These are phyloP conservation scores for Bimuria novae-zelandiae DNA, from an alignment of 2,329 filamentous ascomycete species.

Conservation along the genomic window DNA sequence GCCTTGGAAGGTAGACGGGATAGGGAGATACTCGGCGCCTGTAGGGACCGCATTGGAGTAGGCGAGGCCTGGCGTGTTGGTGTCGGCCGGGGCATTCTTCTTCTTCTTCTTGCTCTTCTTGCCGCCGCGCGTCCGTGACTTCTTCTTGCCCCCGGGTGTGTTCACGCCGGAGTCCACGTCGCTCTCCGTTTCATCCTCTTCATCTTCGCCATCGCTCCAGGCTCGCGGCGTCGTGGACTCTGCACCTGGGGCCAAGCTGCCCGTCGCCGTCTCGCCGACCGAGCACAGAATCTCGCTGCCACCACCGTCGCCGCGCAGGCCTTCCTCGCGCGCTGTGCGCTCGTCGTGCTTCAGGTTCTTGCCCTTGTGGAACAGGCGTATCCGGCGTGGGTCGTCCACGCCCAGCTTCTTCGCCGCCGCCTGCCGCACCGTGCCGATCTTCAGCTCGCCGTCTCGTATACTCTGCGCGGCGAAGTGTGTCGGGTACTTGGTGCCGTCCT, in stretches of 20 bases:
- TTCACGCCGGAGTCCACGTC: slow-evolving; percentile 35
- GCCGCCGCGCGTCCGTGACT: slow-evolving; percentile 36
- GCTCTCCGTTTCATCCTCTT: slow-evolving; percentile 43
- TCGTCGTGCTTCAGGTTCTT: slow-evolving; percentile 69
- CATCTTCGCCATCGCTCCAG: slow-evolving; percentile 44
- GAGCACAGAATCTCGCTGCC: slow-evolving; percentile 64
- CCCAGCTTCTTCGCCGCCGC: slow-evolving; percentile 71
- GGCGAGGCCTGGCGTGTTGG: slow-evolving; percentile 52
- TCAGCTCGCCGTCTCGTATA: slow-evolving; percentile 74
- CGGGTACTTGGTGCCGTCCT: slow-evolving; percentile 67
- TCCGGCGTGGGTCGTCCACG: slow-evolving; percentile 59
- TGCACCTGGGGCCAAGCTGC: slow-evolving; percentile 43
- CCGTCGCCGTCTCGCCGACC: slow-evolving; percentile 57
- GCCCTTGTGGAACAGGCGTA: slow-evolving; percentile 77
- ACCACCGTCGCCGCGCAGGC: slow-evolving; percentile 61
- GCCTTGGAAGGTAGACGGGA: slow-evolving; percentile 41
- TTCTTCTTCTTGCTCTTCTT: slow-evolving; percentile 57
- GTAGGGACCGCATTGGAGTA: slow-evolving; percentile 32
- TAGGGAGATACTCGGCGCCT: slow-evolving; percentile 45
- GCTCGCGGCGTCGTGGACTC: slow-evolving; percentile 38
- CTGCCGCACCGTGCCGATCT: slow-evolving; percentile 67
- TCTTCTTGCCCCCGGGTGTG: slow-evolving; percentile 40
- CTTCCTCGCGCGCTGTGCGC: slow-evolving; percentile 61
- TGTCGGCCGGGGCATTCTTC: slow-evolving; percentile 47
- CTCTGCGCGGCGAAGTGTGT: slow-evolving; percentile 75